These are phyloP conservation scores for Mucor irregularis DNA, from an alignment of 371 early-diverging fungal genomes.

Conservation along the genomic window DNA sequence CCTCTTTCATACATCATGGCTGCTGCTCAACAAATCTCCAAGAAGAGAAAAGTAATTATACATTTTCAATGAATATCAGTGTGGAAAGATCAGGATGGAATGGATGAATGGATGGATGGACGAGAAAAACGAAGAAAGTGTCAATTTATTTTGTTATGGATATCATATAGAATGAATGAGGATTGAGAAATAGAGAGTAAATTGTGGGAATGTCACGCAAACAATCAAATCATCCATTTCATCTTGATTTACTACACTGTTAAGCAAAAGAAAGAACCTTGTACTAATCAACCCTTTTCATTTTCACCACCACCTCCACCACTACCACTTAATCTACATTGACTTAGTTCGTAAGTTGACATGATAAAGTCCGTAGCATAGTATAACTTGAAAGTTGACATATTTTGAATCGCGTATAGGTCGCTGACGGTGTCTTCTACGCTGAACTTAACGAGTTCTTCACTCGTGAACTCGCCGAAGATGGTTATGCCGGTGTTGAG, in stretches of 20 bases:
- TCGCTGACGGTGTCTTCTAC: slow-evolving; percentile 99
- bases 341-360: slow-evolving; percentile 55
- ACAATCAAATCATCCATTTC: background rate
- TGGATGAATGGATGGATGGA: slow-evolving; percentile 17
- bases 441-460: slow-evolving; percentile 99
- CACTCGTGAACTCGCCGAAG: slow-evolving; percentile 89
- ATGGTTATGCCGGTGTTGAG: slow-evolving; percentile 97
- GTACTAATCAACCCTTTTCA: background rate
- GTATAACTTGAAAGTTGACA: background rate
- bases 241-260: background rate
- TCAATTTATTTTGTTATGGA: no score
- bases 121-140: slow-evolving; percentile 2
- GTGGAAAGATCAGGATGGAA: background rate
- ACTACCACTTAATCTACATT: slow-evolving; percentile 1
- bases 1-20: slow-evolving; percentile 37
- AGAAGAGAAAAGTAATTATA: slow-evolving; percentile 72
- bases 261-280: background rate
- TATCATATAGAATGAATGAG: no score
- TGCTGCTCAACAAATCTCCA: slow-evolving; percentile 55
- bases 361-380: no score
- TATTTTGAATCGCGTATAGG: slow-evolving; percentile 33
- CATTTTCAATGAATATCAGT: no score
- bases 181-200: no score
- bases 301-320: background rate
- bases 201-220: no score